These are phyloP conservation scores for Singerocomus inundabilis DNA, from an alignment of 1,284 basidiomycete species.

Conservation along the genomic window DNA sequence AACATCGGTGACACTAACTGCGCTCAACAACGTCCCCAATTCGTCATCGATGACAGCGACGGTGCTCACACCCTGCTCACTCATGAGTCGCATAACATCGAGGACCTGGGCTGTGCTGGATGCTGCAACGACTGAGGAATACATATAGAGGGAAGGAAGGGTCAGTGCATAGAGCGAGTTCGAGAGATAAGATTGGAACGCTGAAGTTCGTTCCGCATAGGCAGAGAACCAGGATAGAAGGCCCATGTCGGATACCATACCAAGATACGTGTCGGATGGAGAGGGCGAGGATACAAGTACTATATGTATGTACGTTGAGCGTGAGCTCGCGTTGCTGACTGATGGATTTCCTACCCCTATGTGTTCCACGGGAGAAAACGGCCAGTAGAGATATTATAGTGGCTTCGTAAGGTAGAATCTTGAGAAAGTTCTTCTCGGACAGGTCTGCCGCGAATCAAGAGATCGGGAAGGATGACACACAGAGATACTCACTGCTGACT, in stretches of 20 bases:
- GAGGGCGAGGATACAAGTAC: slow-evolving; percentile 49
- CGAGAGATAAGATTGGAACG: slow-evolving; percentile 52
- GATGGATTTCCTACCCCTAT: slow-evolving; percentile 50
- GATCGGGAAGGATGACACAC: background rate
- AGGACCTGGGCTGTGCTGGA: slow-evolving; percentile 58
- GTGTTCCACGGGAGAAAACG: slow-evolving; percentile 65
- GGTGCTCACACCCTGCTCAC: slow-evolving; percentile 75
- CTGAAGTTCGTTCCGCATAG: slow-evolving; percentile 47
- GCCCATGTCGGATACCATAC: slow-evolving; percentile 59
- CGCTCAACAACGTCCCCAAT: slow-evolving; percentile 55
- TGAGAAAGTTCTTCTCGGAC: slow-evolving; percentile 77
- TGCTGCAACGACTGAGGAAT: slow-evolving; percentile 57
- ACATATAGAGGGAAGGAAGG: slow-evolving; percentile 64
- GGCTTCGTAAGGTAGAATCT: slow-evolving; percentile 59
- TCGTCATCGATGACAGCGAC: slow-evolving; percentile 71
- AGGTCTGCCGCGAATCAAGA: slow-evolving; percentile 47
- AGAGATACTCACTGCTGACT: slow-evolving; percentile 66
- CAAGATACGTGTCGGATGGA: slow-evolving; percentile 44
- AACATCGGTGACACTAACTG: slow-evolving; percentile 75
- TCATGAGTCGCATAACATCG: slow-evolving; percentile 78
- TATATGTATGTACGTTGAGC: slow-evolving; percentile 25
- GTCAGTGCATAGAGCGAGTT: slow-evolving; percentile 56
- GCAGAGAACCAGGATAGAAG: slow-evolving; percentile 62
- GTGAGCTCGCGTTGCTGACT: background rate
- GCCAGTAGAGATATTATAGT: slow-evolving; percentile 61